A percentile compares a stretch with the other conserved stretches of the same genome.
Conservation (phyloP, 1,284 basidiomycete species). For the Trichosporon sp. region DNA sequence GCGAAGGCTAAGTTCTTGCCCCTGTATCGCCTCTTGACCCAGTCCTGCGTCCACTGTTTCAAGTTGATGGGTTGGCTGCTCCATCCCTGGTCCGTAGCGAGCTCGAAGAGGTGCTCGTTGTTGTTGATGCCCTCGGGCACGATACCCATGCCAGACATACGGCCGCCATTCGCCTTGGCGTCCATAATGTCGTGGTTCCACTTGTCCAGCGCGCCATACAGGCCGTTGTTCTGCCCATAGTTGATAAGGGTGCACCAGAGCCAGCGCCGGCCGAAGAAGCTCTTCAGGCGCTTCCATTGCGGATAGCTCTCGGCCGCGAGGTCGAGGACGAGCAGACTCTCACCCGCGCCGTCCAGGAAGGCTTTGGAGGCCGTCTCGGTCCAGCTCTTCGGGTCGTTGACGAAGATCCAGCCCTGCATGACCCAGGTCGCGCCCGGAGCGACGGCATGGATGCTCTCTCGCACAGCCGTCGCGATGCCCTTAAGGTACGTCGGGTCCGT, state of each 20-base stretch:
- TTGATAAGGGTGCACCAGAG: conserved; percentile 59
- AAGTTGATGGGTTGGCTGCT: conserved; percentile 52
- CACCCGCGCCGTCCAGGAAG: conserved; percentile 9
- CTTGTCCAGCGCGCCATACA: conserved; percentile 53
- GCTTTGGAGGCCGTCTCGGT: conserved; percentile 54
- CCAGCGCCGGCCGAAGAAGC: conserved; percentile 60
- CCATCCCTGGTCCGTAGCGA: conserved; percentile 60
- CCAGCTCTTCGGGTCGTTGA: conserved; percentile 51
- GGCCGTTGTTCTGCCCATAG: conserved; percentile 59
- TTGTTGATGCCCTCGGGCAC: conserved; percentile 60
- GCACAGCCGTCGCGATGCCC: conserved; percentile 53
- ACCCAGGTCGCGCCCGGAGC: conserved; percentile 59
- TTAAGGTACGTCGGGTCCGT: conserved; percentile 55
- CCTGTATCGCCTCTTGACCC: conserved; percentile 56
- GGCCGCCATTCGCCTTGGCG: conserved; percentile 18
- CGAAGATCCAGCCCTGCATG: conserved; percentile 61
- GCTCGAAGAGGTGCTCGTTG: conserved; percentile 59
- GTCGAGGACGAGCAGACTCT: conserved; percentile 45
- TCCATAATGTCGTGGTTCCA: conserved; percentile 23
- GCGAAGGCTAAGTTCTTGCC: conserved; percentile 39
- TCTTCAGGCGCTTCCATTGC: conserved; percentile 58
- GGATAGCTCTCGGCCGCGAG: conserved; percentile 58
- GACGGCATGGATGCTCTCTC: conserved; percentile 55
- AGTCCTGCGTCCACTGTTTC: conserved; percentile 50
- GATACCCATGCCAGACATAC: conserved; percentile 54